Percentiles rank a stretch among this genome's conserved stretches.
phyloP scores from a whole-genome alignment of 257 asterid species.

The Primulina tabacum region DNA sequence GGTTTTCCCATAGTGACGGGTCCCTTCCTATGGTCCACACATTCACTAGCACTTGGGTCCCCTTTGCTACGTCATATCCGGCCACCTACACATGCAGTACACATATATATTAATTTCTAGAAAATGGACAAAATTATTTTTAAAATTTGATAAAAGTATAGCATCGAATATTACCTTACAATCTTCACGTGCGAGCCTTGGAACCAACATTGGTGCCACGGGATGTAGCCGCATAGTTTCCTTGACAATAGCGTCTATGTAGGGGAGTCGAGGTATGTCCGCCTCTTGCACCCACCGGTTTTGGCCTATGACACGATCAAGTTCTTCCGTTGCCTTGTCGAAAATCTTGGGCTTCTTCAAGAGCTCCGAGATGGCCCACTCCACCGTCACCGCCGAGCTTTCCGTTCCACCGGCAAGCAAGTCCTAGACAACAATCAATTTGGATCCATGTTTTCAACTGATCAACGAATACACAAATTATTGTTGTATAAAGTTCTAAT shows the following conservation, averaged over 20 bases:
- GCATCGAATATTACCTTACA: slow-evolving; percentile 32
- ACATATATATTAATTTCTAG: not conserved
- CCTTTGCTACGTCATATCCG: slow-evolving; percentile 49
- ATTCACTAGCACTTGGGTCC: slow-evolving; percentile 43
- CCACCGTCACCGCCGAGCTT: slow-evolving; percentile 79
- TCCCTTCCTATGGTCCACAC: slow-evolving; percentile 71
- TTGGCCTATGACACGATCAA: slow-evolving; percentile 60
- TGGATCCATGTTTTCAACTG: not conserved
- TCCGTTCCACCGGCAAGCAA: slow-evolving; percentile 85
- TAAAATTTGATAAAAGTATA: too few species aligned
- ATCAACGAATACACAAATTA: not conserved
- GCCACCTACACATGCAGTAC: slow-evolving; percentile 29
- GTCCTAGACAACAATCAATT: slow-evolving; percentile 36
- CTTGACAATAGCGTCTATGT: slow-evolving; percentile 41
- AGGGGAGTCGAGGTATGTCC: slow-evolving; percentile 42
- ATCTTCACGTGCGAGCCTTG: slow-evolving; percentile 53
- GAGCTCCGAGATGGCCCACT: slow-evolving; percentile 89
- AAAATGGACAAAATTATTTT: too few species aligned
- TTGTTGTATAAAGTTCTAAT: too few species aligned
- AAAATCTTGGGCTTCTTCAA: slow-evolving; percentile 59
- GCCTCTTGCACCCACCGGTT: slow-evolving; percentile 46
- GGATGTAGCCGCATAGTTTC: slow-evolving; percentile 59
- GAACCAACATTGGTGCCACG: slow-evolving; percentile 64
- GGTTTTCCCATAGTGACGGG: slow-evolving; percentile 52
- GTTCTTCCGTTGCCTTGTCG: slow-evolving; percentile 59